Conservation (phyloP, 176 grass and related monocot genomes). For the Ensete ventricosum region DNA sequence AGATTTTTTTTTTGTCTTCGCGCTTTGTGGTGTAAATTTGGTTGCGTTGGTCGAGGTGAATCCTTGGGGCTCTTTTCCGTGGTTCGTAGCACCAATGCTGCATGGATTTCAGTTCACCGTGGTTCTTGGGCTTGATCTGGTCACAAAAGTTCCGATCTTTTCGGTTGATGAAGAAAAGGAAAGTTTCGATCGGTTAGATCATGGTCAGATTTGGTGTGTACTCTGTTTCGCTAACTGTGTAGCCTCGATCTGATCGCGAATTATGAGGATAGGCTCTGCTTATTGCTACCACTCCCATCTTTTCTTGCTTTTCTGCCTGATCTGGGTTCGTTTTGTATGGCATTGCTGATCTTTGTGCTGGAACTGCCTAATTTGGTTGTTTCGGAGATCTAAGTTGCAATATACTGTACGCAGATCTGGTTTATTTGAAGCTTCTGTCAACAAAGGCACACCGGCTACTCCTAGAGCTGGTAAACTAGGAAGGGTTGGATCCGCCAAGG, state of each 20-base stretch:
- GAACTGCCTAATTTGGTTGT: not conserved
- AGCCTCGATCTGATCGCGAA: not conserved
- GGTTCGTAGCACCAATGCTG: not conserved
- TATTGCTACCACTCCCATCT: not conserved
- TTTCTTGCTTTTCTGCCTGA: not conserved
- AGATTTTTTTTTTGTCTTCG: not conserved
- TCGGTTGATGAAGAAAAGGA: not conserved
- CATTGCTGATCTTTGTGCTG: slow-evolving; percentile 13
- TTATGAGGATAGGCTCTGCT: not conserved
- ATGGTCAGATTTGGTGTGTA: not conserved
- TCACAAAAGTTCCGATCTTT: not conserved
- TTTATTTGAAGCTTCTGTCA: slow-evolving; percentile 53
- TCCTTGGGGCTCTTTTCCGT: not conserved
- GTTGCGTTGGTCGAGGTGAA: not conserved
- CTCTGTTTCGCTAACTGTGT: not conserved
- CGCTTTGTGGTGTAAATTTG: not conserved
- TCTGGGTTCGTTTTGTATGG: slow-evolving; percentile 5
- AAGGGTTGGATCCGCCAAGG: slow-evolving; percentile 40
- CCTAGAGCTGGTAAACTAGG: slow-evolving; percentile 48
- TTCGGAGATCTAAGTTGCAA: slow-evolving; percentile 21
- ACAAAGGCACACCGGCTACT: slow-evolving; percentile 57
- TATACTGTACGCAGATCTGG: slow-evolving; percentile 66
- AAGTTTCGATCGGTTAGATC: not conserved
- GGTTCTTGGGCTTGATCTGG: not conserved
- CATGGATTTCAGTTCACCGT: not conserved